Conservation (phyloP, 495 filamentous ascomycete genomes). For the Penicillium steckii region DNA sequence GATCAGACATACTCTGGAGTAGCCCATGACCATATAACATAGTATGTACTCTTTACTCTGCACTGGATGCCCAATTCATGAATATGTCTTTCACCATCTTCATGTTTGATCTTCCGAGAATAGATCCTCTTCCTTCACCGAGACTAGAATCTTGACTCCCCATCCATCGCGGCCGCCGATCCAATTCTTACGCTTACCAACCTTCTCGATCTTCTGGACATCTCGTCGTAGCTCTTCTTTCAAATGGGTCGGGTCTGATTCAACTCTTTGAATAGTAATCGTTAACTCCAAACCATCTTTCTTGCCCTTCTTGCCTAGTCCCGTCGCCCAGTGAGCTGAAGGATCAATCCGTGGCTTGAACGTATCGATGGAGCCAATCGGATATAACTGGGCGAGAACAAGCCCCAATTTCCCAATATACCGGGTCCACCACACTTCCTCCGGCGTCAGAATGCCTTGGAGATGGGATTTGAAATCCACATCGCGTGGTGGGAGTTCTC, state of each 20-base stretch:
- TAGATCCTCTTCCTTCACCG: slow-evolving; percentile 23
- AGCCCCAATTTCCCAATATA: slow-evolving; percentile 51
- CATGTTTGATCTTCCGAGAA: background rate
- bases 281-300: slow-evolving; percentile 26
- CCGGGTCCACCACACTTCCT: slow-evolving; percentile 60
- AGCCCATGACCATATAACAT: too few relatives aligned
- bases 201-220: slow-evolving; percentile 29
- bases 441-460: slow-evolving; percentile 41
- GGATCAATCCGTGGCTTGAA: slow-evolving; percentile 30
- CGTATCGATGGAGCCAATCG: slow-evolving; percentile 26
- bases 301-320: slow-evolving; percentile 27
- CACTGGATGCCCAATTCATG: too few relatives aligned
- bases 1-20: too few relatives aligned
- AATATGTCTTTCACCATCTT: too few relatives aligned
- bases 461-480: slow-evolving; percentile 45
- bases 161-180: slow-evolving; percentile 32
- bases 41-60: too few relatives aligned
- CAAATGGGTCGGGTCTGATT: slow-evolving; percentile 27
- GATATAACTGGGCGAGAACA: slow-evolving; percentile 27
- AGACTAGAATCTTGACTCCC: slow-evolving; percentile 30
- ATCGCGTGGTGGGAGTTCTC: slow-evolving; percentile 57
- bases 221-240: slow-evolving; percentile 28
- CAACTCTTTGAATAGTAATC: slow-evolving; percentile 28
- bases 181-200: slow-evolving; percentile 37
- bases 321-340: slow-evolving; percentile 21